These are phyloP conservation scores for Solioccasus polychromus DNA, from an alignment of 768 basidiomycete genomes.

Conservation along the genomic window DNA sequence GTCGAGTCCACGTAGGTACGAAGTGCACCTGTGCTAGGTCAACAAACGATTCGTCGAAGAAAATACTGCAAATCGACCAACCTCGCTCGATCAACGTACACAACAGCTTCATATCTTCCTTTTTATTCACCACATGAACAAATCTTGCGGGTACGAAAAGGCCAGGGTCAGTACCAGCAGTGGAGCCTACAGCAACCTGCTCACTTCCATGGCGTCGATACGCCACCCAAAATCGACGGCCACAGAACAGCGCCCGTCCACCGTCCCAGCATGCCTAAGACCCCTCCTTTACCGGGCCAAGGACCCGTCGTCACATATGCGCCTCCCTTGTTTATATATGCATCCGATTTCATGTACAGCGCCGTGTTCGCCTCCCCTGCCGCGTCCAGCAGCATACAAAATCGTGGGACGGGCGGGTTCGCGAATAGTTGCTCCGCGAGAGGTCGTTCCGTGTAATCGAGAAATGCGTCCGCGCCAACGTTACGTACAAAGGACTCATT, in stretches of 20 bases:
- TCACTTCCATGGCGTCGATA: slow-evolving; percentile 45
- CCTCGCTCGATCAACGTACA: slow-evolving; percentile 42
- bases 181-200: slow-evolving; percentile 17
- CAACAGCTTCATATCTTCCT: slow-evolving; percentile 36
- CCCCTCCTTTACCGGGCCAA: slow-evolving; percentile 30
- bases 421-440: slow-evolving; percentile 44
- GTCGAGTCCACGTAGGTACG: slow-evolving; percentile 60
- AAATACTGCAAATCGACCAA: slow-evolving; percentile 12
- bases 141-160: slow-evolving; percentile 10
- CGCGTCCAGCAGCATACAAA: slow-evolving; percentile 59
- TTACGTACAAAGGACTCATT: slow-evolving; percentile 56
- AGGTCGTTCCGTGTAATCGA: slow-evolving; percentile 58
- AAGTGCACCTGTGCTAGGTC: slow-evolving; percentile 45
- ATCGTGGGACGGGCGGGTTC: slow-evolving; percentile 48
- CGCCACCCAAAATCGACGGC: slow-evolving; percentile 55
- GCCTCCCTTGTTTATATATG: slow-evolving; percentile 52
- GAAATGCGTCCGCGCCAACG: slow-evolving; percentile 67
- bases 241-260: slow-evolving; percentile 7
- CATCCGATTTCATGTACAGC: slow-evolving; percentile 48
- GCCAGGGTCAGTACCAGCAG: not conserved
- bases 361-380: slow-evolving; percentile 47
- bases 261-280: not conserved
- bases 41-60: not conserved
- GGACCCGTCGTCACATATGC: slow-evolving; percentile 54
- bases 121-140: slow-evolving; percentile 30